A percentile compares a stretch with the other conserved stretches of the same genome.
These are phyloP conservation scores for Gonium pectorale DNA, from an alignment of 139 green algal species.

Conservation along the genomic window DNA sequence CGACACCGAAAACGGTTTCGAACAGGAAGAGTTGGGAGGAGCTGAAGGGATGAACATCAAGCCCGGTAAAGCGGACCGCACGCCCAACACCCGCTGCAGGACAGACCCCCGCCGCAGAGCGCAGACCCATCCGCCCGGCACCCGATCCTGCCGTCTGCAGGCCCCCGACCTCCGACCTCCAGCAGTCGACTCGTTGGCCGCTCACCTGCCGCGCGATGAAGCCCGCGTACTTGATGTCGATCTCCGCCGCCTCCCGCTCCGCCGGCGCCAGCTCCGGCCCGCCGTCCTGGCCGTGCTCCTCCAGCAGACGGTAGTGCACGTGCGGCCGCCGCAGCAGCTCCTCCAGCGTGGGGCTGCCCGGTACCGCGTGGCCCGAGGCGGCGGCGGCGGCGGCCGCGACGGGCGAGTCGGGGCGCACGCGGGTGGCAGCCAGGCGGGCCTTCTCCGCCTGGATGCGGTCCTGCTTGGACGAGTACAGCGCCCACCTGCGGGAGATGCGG, in stretches of 20 bases:
- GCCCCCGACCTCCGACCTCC: no score
- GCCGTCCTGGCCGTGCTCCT: slow-evolving; percentile 62
- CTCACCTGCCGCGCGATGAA: slow-evolving; percentile 91
- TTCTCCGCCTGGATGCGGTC: slow-evolving; percentile 80
- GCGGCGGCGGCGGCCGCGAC: slow-evolving; percentile 62
- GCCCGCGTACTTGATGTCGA: slow-evolving; percentile 97
- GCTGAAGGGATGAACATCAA: no score
- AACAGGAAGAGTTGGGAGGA: background rate
- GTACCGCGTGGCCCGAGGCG: slow-evolving; percentile 73
- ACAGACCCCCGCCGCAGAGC: no score
- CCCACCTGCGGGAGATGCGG: background rate
- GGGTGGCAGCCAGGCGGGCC: slow-evolving; percentile 68
- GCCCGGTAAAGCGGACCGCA: no score
- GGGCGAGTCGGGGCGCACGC: slow-evolving; percentile 58
- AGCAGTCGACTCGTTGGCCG: no score
- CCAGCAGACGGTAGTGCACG: slow-evolving; percentile 88
- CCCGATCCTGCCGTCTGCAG: no score
- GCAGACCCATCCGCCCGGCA: no score
- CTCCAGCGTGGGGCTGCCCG: slow-evolving; percentile 72
- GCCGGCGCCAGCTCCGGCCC: slow-evolving; percentile 41
- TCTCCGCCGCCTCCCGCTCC: slow-evolving; percentile 93
- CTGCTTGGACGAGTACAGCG: slow-evolving; percentile 38
- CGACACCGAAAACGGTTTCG: background rate
- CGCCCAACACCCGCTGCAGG: no score
- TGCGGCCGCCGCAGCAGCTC: slow-evolving; percentile 91